Evolutionary conservation across 169 alveolate species (phyloP), one percentile per base, ranked within the genome.

Genomic region (Cystoisospora suis): DNA sequence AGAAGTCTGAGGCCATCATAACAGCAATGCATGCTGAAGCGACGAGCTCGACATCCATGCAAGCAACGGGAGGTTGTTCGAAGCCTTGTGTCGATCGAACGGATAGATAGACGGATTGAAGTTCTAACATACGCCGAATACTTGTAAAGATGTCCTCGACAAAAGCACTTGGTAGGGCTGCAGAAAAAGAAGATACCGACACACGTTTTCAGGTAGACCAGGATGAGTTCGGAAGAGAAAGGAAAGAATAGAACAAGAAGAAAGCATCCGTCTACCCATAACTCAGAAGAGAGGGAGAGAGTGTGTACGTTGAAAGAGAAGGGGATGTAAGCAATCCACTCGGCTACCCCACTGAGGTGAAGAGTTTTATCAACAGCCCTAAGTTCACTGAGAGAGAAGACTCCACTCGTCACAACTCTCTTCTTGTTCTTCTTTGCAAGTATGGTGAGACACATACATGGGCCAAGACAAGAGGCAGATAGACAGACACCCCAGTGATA

Each of bases 31-130:
- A 92, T 34, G 95, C 86, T 2, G 98, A 94, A 45, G 96, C 88
- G 70, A 96, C 91, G 27, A 96, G 93, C 83, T 96, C 98, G 61
- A 95, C 90, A 86, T 96, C 96, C 95, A 96, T 88, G 77, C 93
- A 94, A 87, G 92, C 87, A 86, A 93, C 38, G 45, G 94, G 92
- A 29, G 75, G 87, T 83, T 92, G 93, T 75, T 94, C 95, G 86
- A 79, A 75, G 38, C 91, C 86, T 75, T 87, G 91, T 40, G 58
- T 44, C 29, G 86, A 61, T 3, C 91, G 75, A 17, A 87, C 86
- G 29, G 86, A 38, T n/a, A 36, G 59, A 75, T 87, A 87, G 32
- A 87, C 75, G 2, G 91, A 79, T 86, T 87, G 91, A 36, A 87
- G 91, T 45, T 87, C 86, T 34, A 61, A 44, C 91, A 87, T 87